A percentile compares a stretch with the other conserved stretches of the same genome.
Evolutionary conservation across 345 rosid species (phyloP).

Genomic region (Clausena lansium): DNA sequence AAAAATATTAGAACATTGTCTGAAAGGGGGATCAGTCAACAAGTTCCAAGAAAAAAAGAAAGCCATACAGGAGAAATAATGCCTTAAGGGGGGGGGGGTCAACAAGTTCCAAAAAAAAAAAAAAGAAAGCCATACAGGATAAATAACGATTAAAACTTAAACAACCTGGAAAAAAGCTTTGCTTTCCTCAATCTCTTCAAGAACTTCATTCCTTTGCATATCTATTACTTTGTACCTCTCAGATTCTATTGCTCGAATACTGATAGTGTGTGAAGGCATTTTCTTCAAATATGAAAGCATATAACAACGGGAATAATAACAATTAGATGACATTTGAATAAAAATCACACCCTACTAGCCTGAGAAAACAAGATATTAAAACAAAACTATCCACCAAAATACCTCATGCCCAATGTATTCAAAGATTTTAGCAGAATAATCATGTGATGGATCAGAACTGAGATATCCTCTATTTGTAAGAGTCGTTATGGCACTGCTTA

Average conservation of each 20-base stretch:
- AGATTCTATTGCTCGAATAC: constrained; percentile 85
- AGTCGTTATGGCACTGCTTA: constrained; percentile 42
- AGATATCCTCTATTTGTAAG: constrained; percentile 63
- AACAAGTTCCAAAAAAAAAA: not conserved
- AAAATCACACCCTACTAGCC: not conserved
- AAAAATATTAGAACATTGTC: not conserved
- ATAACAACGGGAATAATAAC: constrained; percentile 13
- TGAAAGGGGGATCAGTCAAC: not conserved
- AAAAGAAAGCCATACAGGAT: not conserved
- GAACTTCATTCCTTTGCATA: constrained; percentile 41
- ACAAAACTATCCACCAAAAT: constrained; percentile 12
- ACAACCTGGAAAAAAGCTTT: constrained; percentile 91
- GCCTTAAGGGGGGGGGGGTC: too few relatives aligned
- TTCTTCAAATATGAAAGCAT: constrained; percentile 39
- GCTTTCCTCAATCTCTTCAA: constrained; percentile 96
- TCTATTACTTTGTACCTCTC: constrained; percentile 66
- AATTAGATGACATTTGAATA: not conserved
- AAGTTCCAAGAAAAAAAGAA: not conserved
- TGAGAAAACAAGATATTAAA: constrained; percentile 1
- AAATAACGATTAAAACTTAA: constrained; percentile 1
- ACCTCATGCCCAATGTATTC: constrained; percentile 89
- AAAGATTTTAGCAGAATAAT: constrained; percentile 64
- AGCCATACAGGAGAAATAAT: not conserved
- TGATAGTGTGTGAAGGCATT: constrained; percentile 63
- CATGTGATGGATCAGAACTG: constrained; percentile 50